These are phyloP conservation scores for Trichosporon ovoides DNA, from an alignment of 1,284 basidiomycete species.

Conservation along the genomic window DNA sequence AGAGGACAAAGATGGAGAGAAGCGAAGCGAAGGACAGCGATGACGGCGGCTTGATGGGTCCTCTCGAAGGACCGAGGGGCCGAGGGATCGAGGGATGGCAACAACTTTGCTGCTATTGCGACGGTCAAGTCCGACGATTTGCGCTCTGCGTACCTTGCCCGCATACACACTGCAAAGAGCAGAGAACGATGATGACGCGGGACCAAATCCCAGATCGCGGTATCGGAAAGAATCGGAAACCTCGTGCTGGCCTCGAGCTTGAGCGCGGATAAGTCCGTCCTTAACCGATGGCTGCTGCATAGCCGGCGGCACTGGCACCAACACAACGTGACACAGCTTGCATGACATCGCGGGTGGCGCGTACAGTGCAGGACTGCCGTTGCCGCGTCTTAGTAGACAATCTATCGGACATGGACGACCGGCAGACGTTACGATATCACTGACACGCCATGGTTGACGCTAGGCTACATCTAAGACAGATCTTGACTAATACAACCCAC, in stretches of 20 bases:
- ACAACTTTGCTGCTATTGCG: not conserved
- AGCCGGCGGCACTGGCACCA: not conserved
- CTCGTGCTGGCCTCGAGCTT: not conserved
- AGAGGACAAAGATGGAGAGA: not conserved
- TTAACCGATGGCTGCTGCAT: not conserved
- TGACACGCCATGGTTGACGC: no score
- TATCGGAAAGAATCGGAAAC: not conserved
- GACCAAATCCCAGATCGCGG: no score
- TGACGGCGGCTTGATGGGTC: not conserved
- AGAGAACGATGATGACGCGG: no score
- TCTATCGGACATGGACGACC: no score
- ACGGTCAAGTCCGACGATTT: constrained; percentile 2
- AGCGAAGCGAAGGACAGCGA: not conserved
- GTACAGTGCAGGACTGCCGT: no score
- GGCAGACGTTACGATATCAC: no score
- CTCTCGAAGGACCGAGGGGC: not conserved
- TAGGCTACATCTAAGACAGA: not conserved
- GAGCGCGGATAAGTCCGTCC: constrained; percentile 1
- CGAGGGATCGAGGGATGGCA: constrained; percentile 1
- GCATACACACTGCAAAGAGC: no score
- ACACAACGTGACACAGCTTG: not conserved
- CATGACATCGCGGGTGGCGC: no score
- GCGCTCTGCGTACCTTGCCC: not conserved
- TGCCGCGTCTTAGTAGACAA: no score
- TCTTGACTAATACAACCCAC: not conserved